Conservation (phyloP, 108 stramenopile genomes). For the Cyclotella choctawhatcheeana region DNA sequence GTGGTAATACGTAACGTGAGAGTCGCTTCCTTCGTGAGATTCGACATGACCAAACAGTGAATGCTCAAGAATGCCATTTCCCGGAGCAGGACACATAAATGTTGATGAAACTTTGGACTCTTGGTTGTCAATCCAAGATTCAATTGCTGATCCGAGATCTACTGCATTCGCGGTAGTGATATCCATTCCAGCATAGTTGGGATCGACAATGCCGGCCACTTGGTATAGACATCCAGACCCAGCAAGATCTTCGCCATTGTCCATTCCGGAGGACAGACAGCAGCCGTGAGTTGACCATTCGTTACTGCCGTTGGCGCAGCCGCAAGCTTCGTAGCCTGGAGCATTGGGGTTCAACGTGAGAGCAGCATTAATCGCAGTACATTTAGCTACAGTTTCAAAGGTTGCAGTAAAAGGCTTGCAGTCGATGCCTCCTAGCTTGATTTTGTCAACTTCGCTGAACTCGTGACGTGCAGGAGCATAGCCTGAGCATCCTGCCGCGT, state of each 20-base stretch:
- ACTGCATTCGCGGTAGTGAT: constrained; percentile 29
- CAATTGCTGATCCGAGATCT: constrained; percentile 51
- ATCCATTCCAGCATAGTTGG: constrained; percentile 57
- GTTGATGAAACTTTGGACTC: constrained; percentile 30
- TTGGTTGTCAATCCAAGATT: constrained; percentile 46
- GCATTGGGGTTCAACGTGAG: constrained; percentile 36
- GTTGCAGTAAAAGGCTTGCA: constrained; percentile 59
- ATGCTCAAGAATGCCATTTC: constrained; percentile 39
- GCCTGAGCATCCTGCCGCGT: constrained; percentile 35
- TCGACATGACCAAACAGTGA: constrained; percentile 44
- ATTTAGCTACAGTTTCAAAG: constrained; percentile 46
- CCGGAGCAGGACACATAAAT: constrained; percentile 51
- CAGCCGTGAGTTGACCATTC: constrained; percentile 56
- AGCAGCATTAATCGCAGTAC: constrained; percentile 38
- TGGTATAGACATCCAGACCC: constrained; percentile 53
- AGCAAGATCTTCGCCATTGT: constrained; percentile 28
- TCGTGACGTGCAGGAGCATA: constrained; percentile 52
- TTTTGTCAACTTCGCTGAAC: constrained; percentile 45
- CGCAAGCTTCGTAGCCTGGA: constrained; percentile 37
- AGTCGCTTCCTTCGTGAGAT: constrained; percentile 31
- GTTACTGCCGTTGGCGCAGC: constrained; percentile 50
- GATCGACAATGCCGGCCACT: constrained; percentile 52
- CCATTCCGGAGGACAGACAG: constrained; percentile 50
- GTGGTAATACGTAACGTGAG: constrained; percentile 44
- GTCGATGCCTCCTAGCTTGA: constrained; percentile 57